These are phyloP conservation scores for Aspergillus haitiensis DNA, from an alignment of 495 filamentous ascomycete genomes.

Conservation along the genomic window DNA sequence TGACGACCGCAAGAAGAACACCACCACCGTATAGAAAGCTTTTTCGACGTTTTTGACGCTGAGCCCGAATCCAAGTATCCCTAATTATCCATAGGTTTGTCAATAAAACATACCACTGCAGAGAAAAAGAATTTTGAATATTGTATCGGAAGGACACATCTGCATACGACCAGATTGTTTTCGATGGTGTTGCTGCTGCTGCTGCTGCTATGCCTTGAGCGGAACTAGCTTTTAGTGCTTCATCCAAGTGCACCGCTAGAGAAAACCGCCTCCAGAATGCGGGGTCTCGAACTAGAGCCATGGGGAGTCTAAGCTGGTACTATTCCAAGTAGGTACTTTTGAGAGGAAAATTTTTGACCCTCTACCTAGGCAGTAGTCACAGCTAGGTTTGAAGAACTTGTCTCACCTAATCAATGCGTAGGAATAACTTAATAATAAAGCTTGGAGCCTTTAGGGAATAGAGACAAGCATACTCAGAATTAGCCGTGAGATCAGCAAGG, in stretches of 20 bases:
- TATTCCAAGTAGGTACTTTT: not conserved
- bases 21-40: conserved; percentile 38
- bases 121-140: not conserved
- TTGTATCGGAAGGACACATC: not conserved
- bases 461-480: not conserved
- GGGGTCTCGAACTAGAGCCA: conserved; percentile 56
- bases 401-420: not conserved
- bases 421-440: not conserved
- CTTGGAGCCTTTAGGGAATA: not conserved
- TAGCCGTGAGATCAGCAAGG: not conserved
- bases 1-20: conserved; percentile 31
- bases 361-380: no score
- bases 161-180: conserved; percentile 22
- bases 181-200: no score
- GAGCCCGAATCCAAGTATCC: conserved; percentile 37
- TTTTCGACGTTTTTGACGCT: conserved; percentile 37
- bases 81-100: conserved; percentile 9
- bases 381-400: not conserved
- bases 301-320: conserved; percentile 12
- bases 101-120: not conserved
- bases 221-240: conserved; percentile 29
- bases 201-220: no score
- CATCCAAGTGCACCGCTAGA: conserved; percentile 55
- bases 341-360: no score
- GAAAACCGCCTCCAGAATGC: conserved; percentile 65